Percentiles rank a stretch among this genome's conserved stretches.
Conservation (phyloP, 768 basidiomycete genomes). For the Dioszegia aurantiaca region DNA sequence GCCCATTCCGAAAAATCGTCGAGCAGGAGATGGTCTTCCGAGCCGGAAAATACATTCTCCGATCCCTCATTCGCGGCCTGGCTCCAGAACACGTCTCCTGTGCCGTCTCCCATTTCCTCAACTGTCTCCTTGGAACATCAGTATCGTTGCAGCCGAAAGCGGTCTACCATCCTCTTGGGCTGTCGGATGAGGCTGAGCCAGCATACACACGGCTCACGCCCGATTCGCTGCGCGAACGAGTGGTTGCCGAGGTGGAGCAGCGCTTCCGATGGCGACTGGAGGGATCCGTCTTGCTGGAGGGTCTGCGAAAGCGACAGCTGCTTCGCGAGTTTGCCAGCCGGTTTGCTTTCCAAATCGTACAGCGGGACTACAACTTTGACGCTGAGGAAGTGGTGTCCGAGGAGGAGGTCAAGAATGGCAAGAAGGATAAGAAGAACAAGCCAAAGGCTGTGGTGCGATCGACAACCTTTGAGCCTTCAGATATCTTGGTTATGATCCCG, state of each 20-base stretch:
- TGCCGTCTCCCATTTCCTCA: slow-evolving; percentile 55
- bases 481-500: slow-evolving; percentile 54
- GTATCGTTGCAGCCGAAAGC: slow-evolving; percentile 49
- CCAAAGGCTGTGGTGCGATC: slow-evolving; percentile 13
- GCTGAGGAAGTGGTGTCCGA: slow-evolving; percentile 14
- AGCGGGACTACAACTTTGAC: slow-evolving; percentile 47
- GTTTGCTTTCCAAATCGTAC: slow-evolving; percentile 53
- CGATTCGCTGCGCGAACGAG: slow-evolving; percentile 42
- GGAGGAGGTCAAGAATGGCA: slow-evolving; percentile 27
- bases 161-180: slow-evolving; percentile 44
- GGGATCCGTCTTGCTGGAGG: slow-evolving; percentile 35
- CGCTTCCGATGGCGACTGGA: slow-evolving; percentile 53
- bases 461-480: slow-evolving; percentile 52
- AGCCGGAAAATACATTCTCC: slow-evolving; percentile 54
- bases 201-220: slow-evolving; percentile 53
- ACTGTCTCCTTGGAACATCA: slow-evolving; percentile 54
- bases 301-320: slow-evolving; percentile 50
- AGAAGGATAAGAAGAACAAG: slow-evolving; percentile 37
- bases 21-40: slow-evolving; percentile 56
- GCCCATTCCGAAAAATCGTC: slow-evolving; percentile 36
- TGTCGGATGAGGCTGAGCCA: slow-evolving; percentile 36
- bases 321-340: slow-evolving; percentile 54
- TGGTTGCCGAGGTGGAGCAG: slow-evolving; percentile 47
- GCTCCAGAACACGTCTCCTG: slow-evolving; percentile 47
- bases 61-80: slow-evolving; percentile 47